Percentiles rank a stretch among this genome's conserved stretches.
Conservation (phyloP, 2,329 filamentous ascomycete species). For the Aspergillus udagawae region DNA sequence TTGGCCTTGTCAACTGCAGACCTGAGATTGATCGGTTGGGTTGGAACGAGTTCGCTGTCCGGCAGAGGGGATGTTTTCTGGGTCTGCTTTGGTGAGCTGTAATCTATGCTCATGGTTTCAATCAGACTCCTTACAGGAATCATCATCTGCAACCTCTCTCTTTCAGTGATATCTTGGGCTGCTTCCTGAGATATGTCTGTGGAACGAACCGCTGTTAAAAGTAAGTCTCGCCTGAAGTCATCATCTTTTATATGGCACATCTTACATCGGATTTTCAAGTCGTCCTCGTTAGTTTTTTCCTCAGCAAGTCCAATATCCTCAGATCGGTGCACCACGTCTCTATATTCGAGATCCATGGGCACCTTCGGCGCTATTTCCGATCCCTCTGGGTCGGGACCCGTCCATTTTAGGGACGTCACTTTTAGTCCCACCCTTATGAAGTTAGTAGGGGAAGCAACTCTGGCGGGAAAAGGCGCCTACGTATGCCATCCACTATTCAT, state of each 20-base stretch:
- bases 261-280: background rate
- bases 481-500: constrained; percentile 40
- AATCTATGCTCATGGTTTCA: background rate
- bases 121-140: constrained; percentile 16
- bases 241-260: background rate
- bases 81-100: constrained; percentile 9
- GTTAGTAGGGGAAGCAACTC: constrained; percentile 7
- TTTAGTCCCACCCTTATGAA: constrained; percentile 30
- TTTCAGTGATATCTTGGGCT: constrained; percentile 27
- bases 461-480: constrained; percentile 18
- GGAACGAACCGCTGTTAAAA: background rate
- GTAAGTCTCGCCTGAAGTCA: background rate
- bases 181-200: constrained; percentile 5
- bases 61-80: constrained; percentile 18
- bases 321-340: constrained; percentile 18
- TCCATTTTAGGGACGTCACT: constrained; percentile 32
- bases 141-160: constrained; percentile 29
- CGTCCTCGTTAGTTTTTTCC: background rate
- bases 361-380: constrained; percentile 23
- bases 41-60: constrained; percentile 26
- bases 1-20: constrained; percentile 1
- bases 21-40: constrained; percentile 18
- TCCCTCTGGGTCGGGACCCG: constrained; percentile 18
- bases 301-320: constrained; percentile 25
- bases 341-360: constrained; percentile 29